Percentiles rank a stretch among this genome's conserved stretches.
phyloP scores from a whole-genome alignment of 768 basidiomycete genomes.

The Aureoboletus auriporus region DNA sequence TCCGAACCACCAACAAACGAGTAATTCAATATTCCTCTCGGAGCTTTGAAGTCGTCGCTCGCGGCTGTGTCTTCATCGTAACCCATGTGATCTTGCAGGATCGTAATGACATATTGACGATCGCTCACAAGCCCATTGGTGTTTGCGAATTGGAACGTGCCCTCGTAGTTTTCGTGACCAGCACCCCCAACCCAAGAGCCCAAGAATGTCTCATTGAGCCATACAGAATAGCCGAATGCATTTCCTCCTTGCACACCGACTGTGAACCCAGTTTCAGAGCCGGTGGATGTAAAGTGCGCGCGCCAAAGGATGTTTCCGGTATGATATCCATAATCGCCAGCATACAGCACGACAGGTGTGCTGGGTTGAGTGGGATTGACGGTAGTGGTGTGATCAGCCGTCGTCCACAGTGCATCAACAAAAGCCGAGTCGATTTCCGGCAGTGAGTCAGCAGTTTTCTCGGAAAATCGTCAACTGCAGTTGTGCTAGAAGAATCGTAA shows the following conservation, averaged over 20 bases:
- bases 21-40: constrained; percentile 47
- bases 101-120: constrained; percentile 42
- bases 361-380: constrained; percentile 36
- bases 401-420: constrained; percentile 41
- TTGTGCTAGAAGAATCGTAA: not conserved
- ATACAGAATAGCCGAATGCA: constrained; percentile 48
- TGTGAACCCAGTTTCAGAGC: constrained; percentile 41
- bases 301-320: constrained; percentile 52
- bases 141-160: constrained; percentile 13
- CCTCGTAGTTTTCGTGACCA: constrained; percentile 9
- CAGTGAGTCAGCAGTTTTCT: constrained; percentile 24
- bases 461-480: constrained; percentile 2
- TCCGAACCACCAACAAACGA: constrained; percentile 38
- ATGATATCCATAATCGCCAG: constrained; percentile 49
- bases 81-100: constrained; percentile 54
- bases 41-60: constrained; percentile 44
- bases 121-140: constrained; percentile 12
- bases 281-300: constrained; percentile 45
- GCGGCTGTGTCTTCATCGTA: constrained; percentile 43
- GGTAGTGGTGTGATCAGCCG: constrained; percentile 38
- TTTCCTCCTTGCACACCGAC: constrained; percentile 40
- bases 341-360: constrained; percentile 43
- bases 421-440: constrained; percentile 39
- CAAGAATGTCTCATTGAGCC: constrained; percentile 45
- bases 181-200: constrained; percentile 35